Evolutionary conservation across 108 stramenopile genomes (phyloP), one percentile per base, ranked within the genome.

Genomic region (Cyclotella kingstonii): DNA sequence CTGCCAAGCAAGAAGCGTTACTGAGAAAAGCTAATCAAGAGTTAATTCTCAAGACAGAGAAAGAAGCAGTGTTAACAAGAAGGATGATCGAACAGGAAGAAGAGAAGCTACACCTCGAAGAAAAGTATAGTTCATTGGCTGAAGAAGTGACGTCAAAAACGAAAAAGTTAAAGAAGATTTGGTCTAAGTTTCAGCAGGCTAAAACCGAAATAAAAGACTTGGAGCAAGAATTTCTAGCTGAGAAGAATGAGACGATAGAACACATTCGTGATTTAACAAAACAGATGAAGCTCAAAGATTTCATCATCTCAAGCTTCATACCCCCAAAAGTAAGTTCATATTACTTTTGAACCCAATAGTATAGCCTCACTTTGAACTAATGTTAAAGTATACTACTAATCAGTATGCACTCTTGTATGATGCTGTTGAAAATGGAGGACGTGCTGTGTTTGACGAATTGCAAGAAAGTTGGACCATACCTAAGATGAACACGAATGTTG

Each of bases 201-300:
- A 70, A 89, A 64, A 53, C 49, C 7, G 93, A 93, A 63, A 73
- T 90, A 9, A 78, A 89, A 43, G 85, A 90, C 28, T 43, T 80
- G 41, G 68, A 85, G 66, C 62, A 83, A 58, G 91, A 94, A 72
- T 88, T 90, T 53, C 82, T 90, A 68, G 63, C 31, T 22, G 93
- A 95, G 69, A 77, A 89, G 54, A 63, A 79, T 25, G 92, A 89
- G 60, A 78, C 90, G 86, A 79, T 95, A 23, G 86, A 87, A 30
- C 77, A 87, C 14, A 87, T 95, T 26, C 84, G 94, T 9, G 80
- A 95, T 28, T 80, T 94, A 57, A 81, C 84, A 4, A 76, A 76
- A n/a, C 84, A 90, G 56, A 36, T 91, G 27, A 95, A 95, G 76
- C 81, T 95, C n/a, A 92, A 93, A 58, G 81, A 91, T 43, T 73